Evolutionary conservation across 2,329 filamentous ascomycete genomes (phyloP).

Genomic region (Septoria linicola): DNA sequence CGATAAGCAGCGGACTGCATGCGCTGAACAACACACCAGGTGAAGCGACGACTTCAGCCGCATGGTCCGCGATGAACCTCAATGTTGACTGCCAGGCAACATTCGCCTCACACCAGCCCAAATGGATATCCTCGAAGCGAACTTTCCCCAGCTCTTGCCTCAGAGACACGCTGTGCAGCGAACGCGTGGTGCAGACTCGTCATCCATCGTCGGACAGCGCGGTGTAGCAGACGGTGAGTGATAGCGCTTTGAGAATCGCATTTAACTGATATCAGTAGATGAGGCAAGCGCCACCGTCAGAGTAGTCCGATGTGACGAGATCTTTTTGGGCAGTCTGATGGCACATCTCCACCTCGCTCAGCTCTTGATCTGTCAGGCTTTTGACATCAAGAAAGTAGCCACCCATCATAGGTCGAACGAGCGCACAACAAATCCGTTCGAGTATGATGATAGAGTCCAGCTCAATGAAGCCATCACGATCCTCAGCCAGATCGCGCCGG

Average conservation of each 20-base stretch:
- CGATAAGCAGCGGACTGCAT: no score
- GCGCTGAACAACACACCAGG: no score
- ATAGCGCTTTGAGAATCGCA: background rate
- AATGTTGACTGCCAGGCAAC: no score
- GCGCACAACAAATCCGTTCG: background rate
- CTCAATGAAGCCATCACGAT: constrained; percentile 6
- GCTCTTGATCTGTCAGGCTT: background rate
- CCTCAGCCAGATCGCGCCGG: constrained; percentile 9
- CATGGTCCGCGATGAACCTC: background rate
- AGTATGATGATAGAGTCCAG: constrained; percentile 2
- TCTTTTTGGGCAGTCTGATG: constrained; percentile 13
- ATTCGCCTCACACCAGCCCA: background rate
- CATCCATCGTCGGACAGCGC: constrained; percentile 5
- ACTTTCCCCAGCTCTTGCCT: constrained; percentile 16
- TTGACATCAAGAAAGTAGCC: no score
- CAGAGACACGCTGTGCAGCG: constrained; percentile 4
- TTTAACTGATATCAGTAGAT: constrained; percentile 9
- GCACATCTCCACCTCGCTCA: constrained; percentile 1
- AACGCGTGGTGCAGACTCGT: background rate
- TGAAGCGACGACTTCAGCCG: constrained; percentile 1
- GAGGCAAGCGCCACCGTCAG: constrained; percentile 3
- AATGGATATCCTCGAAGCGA: constrained; percentile 14
- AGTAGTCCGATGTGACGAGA: constrained; percentile 12
- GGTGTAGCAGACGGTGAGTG: constrained; percentile 17
- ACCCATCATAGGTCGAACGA: no score